These are phyloP conservation scores for Smithsoniella earleae DNA, from an alignment of 163 green algal genomes.

Conservation along the genomic window DNA sequence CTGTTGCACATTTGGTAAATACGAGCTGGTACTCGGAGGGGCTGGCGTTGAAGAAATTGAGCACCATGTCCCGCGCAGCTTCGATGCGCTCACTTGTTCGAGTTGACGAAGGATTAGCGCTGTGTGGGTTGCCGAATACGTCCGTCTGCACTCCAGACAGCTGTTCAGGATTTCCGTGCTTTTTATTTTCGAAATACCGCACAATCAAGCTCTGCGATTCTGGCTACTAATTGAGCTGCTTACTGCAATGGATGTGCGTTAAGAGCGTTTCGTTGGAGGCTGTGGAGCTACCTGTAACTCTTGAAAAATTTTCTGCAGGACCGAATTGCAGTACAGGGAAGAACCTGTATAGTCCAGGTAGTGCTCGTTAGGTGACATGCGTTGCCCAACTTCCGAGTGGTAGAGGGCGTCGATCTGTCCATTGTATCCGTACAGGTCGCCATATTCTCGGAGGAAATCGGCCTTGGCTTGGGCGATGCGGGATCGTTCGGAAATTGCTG, in stretches of 20 bases:
- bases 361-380: slow-evolving; percentile 53
- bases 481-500: too few species aligned
- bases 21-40: slow-evolving; percentile 56
- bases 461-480: slow-evolving; percentile 25
- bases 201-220: too few species aligned
- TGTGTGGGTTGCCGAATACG: slow-evolving; percentile 66
- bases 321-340: slow-evolving; percentile 54
- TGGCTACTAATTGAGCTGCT: too few species aligned
- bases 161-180: too few species aligned
- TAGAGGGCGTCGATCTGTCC: slow-evolving; percentile 52
- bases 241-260: too few species aligned
- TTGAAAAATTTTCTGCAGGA: slow-evolving; percentile 48
- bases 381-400: slow-evolving; percentile 42
- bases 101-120: slow-evolving; percentile 47
- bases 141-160: slow-evolving; percentile 34
- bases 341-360: slow-evolving; percentile 65
- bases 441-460: slow-evolving; percentile 31
- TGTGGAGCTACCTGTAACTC: slow-evolving; percentile 35
- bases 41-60: slow-evolving; percentile 51
- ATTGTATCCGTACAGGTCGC: slow-evolving; percentile 50
- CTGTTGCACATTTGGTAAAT: slow-evolving; percentile 69
- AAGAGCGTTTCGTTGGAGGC: too few species aligned
- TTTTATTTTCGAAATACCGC: too few species aligned
- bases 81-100: slow-evolving; percentile 43
- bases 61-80: slow-evolving; percentile 37